phyloP scores from a whole-genome alignment of 768 basidiomycete species.

The Tulasnella sp. region DNA sequence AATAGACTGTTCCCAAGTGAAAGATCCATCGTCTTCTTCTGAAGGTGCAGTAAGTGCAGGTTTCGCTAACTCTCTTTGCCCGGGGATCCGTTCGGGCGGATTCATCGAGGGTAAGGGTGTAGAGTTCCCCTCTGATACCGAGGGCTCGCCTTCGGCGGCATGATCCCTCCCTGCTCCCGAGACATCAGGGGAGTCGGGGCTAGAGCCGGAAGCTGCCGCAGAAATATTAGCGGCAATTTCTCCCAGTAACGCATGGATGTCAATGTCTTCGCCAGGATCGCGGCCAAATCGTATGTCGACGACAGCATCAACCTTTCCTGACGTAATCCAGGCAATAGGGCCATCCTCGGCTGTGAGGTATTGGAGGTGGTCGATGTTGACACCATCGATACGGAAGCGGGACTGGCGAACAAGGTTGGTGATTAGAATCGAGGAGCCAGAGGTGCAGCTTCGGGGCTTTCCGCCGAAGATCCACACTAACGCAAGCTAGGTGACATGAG shows the following conservation, averaged over 20 bases:
- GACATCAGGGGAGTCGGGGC: slow-evolving; percentile 20
- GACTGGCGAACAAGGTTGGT: slow-evolving; percentile 50
- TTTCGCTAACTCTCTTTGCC: slow-evolving; percentile 79
- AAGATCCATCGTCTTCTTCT: slow-evolving; percentile 36
- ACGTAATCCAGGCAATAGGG: slow-evolving; percentile 95
- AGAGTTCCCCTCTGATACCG: slow-evolving; percentile 33
- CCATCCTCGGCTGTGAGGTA: slow-evolving; percentile 68
- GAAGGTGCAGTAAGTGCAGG: slow-evolving; percentile 77
- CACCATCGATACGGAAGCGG: slow-evolving; percentile 92
- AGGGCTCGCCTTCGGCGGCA: background rate
- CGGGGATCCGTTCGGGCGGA: slow-evolving; percentile 68
- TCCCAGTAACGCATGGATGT: slow-evolving; percentile 77
- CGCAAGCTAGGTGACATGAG: slow-evolving; percentile 3
- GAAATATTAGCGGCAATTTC: slow-evolving; percentile 87
- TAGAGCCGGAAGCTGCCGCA: slow-evolving; percentile 35
- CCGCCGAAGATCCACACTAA: background rate
- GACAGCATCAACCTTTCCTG: slow-evolving; percentile 94
- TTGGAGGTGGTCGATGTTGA: slow-evolving; percentile 93
- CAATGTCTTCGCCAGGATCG: slow-evolving; percentile 63
- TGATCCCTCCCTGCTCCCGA: background rate
- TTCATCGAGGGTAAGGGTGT: slow-evolving; percentile 46
- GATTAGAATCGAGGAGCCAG: slow-evolving; percentile 29
- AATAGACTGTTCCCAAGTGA: slow-evolving; percentile 35
- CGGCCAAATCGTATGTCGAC: slow-evolving; percentile 96
- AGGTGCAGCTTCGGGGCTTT: slow-evolving; percentile 12